Conservation (phyloP, 192 early-diverging fungal genomes). For the Backusella luteola region DNA sequence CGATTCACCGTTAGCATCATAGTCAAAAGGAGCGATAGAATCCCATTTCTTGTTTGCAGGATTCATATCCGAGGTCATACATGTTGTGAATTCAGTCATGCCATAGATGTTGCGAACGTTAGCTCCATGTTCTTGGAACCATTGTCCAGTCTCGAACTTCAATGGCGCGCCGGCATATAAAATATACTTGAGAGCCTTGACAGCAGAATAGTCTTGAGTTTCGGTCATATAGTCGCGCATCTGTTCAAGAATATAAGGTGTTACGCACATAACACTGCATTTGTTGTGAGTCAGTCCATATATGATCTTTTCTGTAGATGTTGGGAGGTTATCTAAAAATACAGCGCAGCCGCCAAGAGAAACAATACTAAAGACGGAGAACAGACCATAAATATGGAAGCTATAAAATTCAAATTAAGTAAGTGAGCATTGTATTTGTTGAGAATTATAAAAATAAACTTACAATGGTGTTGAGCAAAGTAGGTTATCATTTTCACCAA, state of each 20-base stretch:
- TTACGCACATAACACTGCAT: not conserved
- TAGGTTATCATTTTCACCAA: not conserved
- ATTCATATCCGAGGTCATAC: not conserved
- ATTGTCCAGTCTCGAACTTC: not conserved
- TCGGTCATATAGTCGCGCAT: not conserved
- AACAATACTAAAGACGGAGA: not conserved
- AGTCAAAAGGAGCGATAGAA: not conserved
- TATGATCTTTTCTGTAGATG: not conserved
- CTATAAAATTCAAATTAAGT: not conserved
- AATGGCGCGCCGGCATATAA: not conserved
- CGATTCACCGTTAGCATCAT: not conserved
- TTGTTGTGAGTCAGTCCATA: not conserved
- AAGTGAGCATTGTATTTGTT: not conserved
- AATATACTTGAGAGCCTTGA: not conserved
- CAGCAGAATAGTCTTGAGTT: not conserved
- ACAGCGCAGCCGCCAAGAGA: not conserved
- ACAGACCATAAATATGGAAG: conserved; percentile 2
- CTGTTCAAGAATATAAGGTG: not conserved
- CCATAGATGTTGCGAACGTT: not conserved
- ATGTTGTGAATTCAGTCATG: not conserved
- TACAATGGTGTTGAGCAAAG: not conserved
- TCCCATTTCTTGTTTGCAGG: not conserved
- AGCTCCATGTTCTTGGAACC: not conserved
- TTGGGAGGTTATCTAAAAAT: not conserved
- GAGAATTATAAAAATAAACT: not conserved